phyloP scores from a whole-genome alignment of 2,329 filamentous ascomycete species.

The Neopestalotiopsis rosae region DNA sequence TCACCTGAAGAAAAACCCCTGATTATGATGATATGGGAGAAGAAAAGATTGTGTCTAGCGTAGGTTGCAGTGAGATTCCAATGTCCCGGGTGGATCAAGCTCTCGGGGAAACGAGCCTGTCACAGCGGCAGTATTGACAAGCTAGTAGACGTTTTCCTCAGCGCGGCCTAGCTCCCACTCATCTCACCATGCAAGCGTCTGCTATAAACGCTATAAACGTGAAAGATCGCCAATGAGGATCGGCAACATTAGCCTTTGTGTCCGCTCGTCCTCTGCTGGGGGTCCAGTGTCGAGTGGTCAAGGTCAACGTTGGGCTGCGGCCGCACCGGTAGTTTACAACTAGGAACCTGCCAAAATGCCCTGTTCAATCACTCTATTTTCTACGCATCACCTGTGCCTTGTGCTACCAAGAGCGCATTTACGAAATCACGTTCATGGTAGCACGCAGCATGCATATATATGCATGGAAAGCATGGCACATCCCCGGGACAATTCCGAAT shows the following conservation, averaged over 20 bases:
- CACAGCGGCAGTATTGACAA: conserved; percentile 2
- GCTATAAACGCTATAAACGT: not conserved
- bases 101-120: conserved; percentile 2
- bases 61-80: not conserved
- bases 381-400: not conserved
- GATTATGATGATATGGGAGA: not conserved
- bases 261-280: not conserved
- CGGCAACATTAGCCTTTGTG: conserved; percentile 5
- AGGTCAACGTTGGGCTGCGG: conserved; percentile 5
- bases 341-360: not conserved
- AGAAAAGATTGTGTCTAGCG: not conserved
- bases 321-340: conserved; percentile 3
- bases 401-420: not conserved
- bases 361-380: not conserved
- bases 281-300: not conserved
- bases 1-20: not conserved
- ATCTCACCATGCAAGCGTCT: not conserved
- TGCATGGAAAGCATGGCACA: too few relatives aligned
- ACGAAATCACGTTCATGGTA: not conserved
- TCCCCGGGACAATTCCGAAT: not conserved
- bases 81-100: not conserved
- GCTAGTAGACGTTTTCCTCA: not conserved
- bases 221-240: conserved; percentile 5
- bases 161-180: not conserved
- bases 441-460: not conserved